Evolutionary conservation across 2,329 filamentous ascomycete species (phyloP).

Genomic region (Diplocarpon mali): DNA sequence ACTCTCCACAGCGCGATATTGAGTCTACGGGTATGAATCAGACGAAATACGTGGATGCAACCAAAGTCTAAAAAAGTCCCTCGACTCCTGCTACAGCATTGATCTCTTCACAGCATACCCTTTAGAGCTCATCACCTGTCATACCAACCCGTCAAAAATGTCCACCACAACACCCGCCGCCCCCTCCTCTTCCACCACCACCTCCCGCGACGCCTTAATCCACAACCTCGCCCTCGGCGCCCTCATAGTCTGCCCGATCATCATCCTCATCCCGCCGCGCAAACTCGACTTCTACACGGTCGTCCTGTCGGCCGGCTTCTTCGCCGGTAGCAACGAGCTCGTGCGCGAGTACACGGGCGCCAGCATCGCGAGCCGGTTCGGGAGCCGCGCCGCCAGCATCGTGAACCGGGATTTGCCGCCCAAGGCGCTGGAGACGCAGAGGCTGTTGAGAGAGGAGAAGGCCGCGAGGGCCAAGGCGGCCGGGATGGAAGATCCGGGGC

Average conservation of each 20-base stretch:
- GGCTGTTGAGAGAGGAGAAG: conserved; percentile 15
- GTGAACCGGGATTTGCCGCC: conserved; percentile 9
- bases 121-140: background rate
- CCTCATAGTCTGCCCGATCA: conserved; percentile 40
- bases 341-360: conserved; percentile 22
- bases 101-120: background rate
- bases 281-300: conserved; percentile 52
- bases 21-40: no score
- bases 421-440: conserved; percentile 20
- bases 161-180: conserved; percentile 6
- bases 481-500: background rate
- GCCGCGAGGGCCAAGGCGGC: conserved; percentile 10
- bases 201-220: conserved; percentile 8
- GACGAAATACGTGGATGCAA: no score
- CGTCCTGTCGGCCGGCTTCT: conserved; percentile 34
- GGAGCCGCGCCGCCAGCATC: conserved; percentile 5
- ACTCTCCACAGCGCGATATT: no score
- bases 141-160: conserved; percentile 1
- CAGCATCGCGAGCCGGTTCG: conserved; percentile 17
- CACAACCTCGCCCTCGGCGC: conserved; percentile 31
- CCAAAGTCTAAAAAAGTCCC: no score
- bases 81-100: no score
- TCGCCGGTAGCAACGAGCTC: conserved; percentile 24
- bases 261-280: conserved; percentile 46
- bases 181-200: background rate